Evolutionary conservation across 139 green algal species (phyloP).

Genomic region (Volvox reticuliferus): DNA sequence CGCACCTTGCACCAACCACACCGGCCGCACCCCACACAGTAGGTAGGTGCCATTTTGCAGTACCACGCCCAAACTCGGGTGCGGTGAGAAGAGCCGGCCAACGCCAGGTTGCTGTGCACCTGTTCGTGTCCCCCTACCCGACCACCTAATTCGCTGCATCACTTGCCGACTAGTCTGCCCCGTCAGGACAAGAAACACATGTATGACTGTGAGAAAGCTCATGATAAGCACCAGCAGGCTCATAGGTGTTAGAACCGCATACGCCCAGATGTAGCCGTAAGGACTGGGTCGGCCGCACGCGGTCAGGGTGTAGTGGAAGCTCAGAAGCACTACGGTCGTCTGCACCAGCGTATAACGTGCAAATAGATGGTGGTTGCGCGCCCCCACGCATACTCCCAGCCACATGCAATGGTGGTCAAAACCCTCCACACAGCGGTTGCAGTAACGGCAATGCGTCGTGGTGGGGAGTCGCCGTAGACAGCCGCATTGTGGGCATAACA

Average conservation of each 20-base stretch:
- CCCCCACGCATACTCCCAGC: conserved; percentile 26
- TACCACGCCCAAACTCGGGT: neutral
- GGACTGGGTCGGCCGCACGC: conserved; percentile 11
- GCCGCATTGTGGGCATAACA: neutral
- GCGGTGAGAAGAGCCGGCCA: no score
- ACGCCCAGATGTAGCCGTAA: neutral
- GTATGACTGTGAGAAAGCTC: neutral
- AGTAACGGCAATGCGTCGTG: conserved; percentile 74
- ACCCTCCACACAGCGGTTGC: conserved; percentile 76
- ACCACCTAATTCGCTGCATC: neutral
- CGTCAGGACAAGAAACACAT: conserved; percentile 20
- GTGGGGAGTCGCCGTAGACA: neutral
- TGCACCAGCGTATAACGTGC: neutral
- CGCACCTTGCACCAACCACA: neutral
- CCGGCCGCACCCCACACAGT: conserved; percentile 18
- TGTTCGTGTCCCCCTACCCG: neutral
- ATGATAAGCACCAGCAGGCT: neutral
- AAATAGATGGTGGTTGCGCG: conserved; percentile 35
- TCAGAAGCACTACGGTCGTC: neutral
- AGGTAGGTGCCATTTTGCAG: conserved; percentile 1
- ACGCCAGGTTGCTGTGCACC: neutral
- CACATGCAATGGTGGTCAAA: conserved; percentile 88
- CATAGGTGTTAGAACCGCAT: neutral
- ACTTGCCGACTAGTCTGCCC: conserved; percentile 31
- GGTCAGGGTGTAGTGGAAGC: conserved; percentile 38